Evolutionary conservation across 192 early-diverging fungal species (phyloP).

Genomic region (Paraglomus occultum): DNA sequence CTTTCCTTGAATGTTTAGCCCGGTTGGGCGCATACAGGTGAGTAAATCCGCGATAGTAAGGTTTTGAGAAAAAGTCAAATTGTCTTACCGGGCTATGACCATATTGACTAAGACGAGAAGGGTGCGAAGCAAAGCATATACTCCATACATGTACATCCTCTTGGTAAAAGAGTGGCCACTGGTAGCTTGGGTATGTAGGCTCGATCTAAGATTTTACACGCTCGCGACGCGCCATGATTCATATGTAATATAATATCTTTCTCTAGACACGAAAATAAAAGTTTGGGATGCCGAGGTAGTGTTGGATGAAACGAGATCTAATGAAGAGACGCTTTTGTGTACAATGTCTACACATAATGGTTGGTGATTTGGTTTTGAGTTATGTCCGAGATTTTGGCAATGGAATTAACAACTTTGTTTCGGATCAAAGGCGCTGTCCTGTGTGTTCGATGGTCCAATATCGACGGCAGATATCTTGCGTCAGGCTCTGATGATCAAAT

Average conservation of each 20-base stretch:
- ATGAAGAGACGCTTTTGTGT: constrained; percentile 60
- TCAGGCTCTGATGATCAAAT: constrained; percentile 90
- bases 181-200: constrained; percentile 66
- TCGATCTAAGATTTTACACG: neutral
- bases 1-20: no score
- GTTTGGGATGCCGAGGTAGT: constrained; percentile 84
- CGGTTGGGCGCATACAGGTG: no score
- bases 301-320: constrained; percentile 45
- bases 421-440: constrained; percentile 68
- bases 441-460: constrained; percentile 82
- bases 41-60: no score
- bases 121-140: constrained; percentile 65
- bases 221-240: neutral
- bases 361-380: constrained; percentile 26
- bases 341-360: constrained; percentile 84
- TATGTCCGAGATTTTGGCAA: neutral
- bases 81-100: no score
- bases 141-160: constrained; percentile 85
- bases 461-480: constrained; percentile 72
- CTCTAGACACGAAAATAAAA: constrained; percentile 79
- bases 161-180: constrained; percentile 78
- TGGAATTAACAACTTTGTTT: neutral
- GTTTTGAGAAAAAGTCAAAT: no score
- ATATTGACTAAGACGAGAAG: constrained; percentile 34
- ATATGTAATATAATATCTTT: neutral